A percentile compares a stretch with the other conserved stretches of the same genome.
Evolutionary conservation across 2,329 filamentous ascomycete species (phyloP).

Genomic region (Stagonosporopsis chrysanthemi): DNA sequence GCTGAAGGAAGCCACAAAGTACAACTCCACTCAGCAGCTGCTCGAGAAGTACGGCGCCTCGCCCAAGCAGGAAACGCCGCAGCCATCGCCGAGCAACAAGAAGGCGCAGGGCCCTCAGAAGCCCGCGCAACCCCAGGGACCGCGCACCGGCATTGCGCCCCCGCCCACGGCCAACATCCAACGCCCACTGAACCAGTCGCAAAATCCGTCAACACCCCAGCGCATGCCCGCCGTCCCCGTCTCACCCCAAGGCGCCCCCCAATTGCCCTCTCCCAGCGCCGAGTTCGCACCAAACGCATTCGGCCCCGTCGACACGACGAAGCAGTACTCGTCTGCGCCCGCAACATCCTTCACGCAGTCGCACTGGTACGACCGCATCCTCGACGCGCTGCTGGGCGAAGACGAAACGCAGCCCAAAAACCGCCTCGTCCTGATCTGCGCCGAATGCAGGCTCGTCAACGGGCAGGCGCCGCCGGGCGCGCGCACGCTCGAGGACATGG

Average conservation of each 20-base stretch:
- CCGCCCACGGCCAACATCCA: conserved; percentile 72
- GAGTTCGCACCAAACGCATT: conserved; percentile 81
- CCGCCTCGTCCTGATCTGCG: conserved; percentile 85
- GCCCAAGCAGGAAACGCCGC: conserved; percentile 53
- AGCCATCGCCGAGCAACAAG: conserved; percentile 34
- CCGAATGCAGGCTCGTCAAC: conserved; percentile 84
- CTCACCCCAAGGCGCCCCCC: conserved; percentile 32
- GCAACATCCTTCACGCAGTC: conserved; percentile 54
- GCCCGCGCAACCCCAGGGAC: conserved; percentile 37
- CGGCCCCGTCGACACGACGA: conserved; percentile 32
- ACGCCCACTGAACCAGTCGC: conserved; percentile 39
- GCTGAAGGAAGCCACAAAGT: conserved; percentile 93
- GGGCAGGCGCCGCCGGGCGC: conserved; percentile 93
- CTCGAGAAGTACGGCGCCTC: conserved; percentile 90
- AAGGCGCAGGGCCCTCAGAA: conserved; percentile 43
- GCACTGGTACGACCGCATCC: conserved; percentile 93
- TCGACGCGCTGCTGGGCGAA: conserved; percentile 91
- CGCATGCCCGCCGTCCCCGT: conserved; percentile 22
- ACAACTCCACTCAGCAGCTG: conserved; percentile 90
- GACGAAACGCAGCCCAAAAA: conserved; percentile 94
- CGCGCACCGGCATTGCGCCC: conserved; percentile 64
- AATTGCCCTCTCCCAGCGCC: conserved; percentile 51
- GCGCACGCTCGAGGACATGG: conserved; percentile 77
- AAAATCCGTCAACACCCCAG: conserved; percentile 43
- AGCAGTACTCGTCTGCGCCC: conserved; percentile 41